Evolutionary conservation across 257 asterid genomes (phyloP), one percentile per base, ranked within the genome.

Genomic region (Salvia miltiorrhiza): DNA sequence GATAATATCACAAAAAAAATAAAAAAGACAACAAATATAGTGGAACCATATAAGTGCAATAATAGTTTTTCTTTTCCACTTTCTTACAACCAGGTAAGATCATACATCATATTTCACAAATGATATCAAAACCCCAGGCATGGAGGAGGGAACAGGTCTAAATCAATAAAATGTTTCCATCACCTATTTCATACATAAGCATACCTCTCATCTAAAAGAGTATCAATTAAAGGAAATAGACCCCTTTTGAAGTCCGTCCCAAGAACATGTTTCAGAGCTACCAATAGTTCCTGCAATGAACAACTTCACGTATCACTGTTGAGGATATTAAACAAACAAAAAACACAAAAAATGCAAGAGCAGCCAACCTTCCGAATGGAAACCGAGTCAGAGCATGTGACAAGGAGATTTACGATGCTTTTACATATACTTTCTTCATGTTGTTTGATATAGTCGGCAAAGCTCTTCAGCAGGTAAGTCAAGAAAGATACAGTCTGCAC

Each of bases 221-320:
- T 94, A 71, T 94, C 99, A 43, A 94, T 94, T 68, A 94, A 79
- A 75, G 99, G 99, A 81, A 87, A 94, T 79, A 94, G 85, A 60
- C 99, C 99, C 82, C 96, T 81, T 87, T 94, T 94, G 79, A 91
- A 94, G 78, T 94, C 99, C 21, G 99, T 94, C 75, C 95, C 96
- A 47, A 94, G 96, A 58, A 94, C 99, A 86, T 94, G 97, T 76
- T 94, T 94, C 75, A 94, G 87, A 72, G 99, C 97, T 37, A 94
- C 99, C 95, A 94, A 83, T 57, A 94, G 84, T 86, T 94, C 99
- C 99, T 94, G 84, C 70, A 77, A 24, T 37, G 56, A 77, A 75
- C 58, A 77, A 77, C 30, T 58, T 28, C 45, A 64, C 11, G 7
- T 37, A 56, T 85, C 55, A 85, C 45, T 58, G 74, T 71, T 61